Base-by-base conservation (phyloP, 176 grass and related monocot species). In the Aechmea fasciata region DNA sequence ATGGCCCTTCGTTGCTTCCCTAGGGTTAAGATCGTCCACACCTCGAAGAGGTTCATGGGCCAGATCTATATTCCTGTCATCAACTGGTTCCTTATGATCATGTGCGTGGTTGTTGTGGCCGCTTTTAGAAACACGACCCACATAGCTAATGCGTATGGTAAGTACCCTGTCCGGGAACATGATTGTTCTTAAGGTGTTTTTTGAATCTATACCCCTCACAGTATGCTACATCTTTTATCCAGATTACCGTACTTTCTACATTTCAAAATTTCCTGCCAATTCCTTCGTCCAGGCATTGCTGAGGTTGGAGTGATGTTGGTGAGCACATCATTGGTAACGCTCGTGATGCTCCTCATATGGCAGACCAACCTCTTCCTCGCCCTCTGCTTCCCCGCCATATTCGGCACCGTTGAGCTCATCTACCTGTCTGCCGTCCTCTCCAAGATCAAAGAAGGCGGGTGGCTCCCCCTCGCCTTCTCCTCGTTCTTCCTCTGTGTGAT, bases 261-360 rank as follows among this genome's bases (percentile, higher is more conserved):
- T 41, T 41, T 41, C 33, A 3, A 41, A 5, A 33, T 69, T 47
- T 28, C 69, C 11, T 29, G 14, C 11, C 41, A 23, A 67, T 47
- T 63, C 53, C 66, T 50, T 59, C 11, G 41, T 79, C 3, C 61
- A 92, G 94, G 94, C 48, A 99, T 99, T 79, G 94, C 94, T 48
- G 94, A 99, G 76, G 94, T 99, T 79, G 82, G 87, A 22, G 94
- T 99, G 65, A 99, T 99, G 94, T 79, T 99, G 82, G 94, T 99
- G 64, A 99, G 89, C 84, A 99, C 94, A 13, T 77, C 78, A 23
- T 79, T 99, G 59, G 94, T 99, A 64, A 99, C 94, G 49, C 74
- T 99, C 28, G 94, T 99, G 52, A 99, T 99, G 94, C 82, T 99
- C 57, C 86, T 99, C 49, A 93, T 99, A 80, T 99, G 94, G 94